Evolutionary conservation across 2,329 filamentous ascomycete species (phyloP), one percentile per base, ranked within the genome.

Genomic region (Pseudogymnoascus sp.): DNA sequence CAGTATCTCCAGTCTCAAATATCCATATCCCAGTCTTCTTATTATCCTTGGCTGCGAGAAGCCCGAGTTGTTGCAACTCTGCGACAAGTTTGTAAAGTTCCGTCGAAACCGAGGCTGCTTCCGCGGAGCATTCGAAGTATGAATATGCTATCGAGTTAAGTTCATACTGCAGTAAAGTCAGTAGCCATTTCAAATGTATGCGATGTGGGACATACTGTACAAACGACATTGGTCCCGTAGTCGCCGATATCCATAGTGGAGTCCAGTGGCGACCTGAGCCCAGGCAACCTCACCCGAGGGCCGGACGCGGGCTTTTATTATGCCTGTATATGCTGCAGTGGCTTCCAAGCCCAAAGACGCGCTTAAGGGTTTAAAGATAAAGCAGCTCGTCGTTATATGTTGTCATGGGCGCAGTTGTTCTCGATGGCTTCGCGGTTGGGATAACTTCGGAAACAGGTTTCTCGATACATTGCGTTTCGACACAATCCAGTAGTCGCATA

Each of bases 191-290:
- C 7, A 11, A 11, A 40, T 4, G 23, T 31, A 40, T n/a, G 23
- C 17, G 29, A 67, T 68, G 65, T 59, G 23, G 7, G n/a, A 63
- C 66, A n/a, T 66, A 75, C 73, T 67, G 68, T 71, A 62, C 68
- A 72, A 66, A 75, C 66, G 63, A 73, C 69, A 68, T 74, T 75
- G 31, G 73, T 74, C 50, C 65, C 64, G 64, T 71, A 73, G 50
- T 75, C 72, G 26, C 72, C 70, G 63, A 68, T 69, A 64, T 75
- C 73, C 73, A 75, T 74, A 44, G 67, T 67, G 70, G 68, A 56
- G 50, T 56, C 29, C 29, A 21, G 50, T 33, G 29, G 50, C 29
- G 29, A 35, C 50, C 15, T 33, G 50, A 21, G n/a, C 50, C 50
- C 50, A 56, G 50, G 50, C 50, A 56, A 33, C 50, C 50, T 33